Evolutionary conservation across 2,329 filamentous ascomycete species (phyloP).

Genomic region (Apiospora phragmitis): DNA sequence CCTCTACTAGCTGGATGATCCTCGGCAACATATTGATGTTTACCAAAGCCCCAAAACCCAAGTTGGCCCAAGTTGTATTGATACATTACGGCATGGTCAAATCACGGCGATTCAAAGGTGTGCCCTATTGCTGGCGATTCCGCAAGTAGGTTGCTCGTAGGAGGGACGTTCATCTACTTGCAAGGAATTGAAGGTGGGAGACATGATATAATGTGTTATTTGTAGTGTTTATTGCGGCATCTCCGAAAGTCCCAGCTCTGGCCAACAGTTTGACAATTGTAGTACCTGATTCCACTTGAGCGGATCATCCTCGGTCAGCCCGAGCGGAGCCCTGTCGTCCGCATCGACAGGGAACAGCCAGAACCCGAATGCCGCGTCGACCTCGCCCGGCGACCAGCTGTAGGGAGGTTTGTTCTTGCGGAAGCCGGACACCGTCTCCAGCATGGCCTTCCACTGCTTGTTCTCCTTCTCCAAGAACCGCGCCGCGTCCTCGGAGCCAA

Average conservation of each 20-base stretch:
- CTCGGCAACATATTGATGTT: too few relatives aligned
- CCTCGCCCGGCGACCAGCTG: neutral
- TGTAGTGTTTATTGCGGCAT: neutral
- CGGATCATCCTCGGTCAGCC: neutral
- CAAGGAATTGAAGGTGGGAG: too few relatives aligned
- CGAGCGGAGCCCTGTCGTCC: neutral
- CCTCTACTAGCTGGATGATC: too few relatives aligned
- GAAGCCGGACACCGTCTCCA: neutral
- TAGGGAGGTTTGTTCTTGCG: neutral
- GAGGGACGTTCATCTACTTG: too few relatives aligned
- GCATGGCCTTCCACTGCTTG: neutral
- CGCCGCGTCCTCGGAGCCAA: neutral
- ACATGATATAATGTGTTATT: neutral
- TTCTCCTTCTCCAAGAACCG: neutral
- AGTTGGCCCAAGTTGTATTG: too few relatives aligned
- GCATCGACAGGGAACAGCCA: neutral
- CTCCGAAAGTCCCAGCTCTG: neutral
- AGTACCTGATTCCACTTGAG: neutral
- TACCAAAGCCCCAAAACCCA: too few relatives aligned
- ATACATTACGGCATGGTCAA: too few relatives aligned
- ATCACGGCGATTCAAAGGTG: too few relatives aligned
- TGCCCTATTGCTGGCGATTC: too few relatives aligned
- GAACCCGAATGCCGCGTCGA: constrained; percentile 3
- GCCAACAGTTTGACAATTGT: neutral
- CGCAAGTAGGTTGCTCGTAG: too few relatives aligned